These are phyloP conservation scores for Sugiyamaella castrensis DNA, from an alignment of 1,139 yeast species.

Conservation along the genomic window DNA sequence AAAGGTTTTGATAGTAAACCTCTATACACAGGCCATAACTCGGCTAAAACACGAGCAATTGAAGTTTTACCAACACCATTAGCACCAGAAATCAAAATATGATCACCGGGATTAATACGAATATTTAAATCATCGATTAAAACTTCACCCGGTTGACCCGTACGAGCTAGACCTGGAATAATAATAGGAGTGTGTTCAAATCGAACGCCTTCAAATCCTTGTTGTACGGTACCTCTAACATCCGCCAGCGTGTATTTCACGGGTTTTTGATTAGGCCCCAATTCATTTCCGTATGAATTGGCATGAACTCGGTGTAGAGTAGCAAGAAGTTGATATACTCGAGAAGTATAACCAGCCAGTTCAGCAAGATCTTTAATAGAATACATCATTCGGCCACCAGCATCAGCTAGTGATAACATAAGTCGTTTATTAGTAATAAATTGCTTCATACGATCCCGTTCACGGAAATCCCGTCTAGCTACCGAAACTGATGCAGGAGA, in stretches of 20 bases:
- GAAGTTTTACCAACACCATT: constrained; percentile 92
- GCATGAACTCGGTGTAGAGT: constrained; percentile 83
- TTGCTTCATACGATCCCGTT: constrained; percentile 62
- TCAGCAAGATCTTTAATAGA: constrained; percentile 91
- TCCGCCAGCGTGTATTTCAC: constrained; percentile 41
- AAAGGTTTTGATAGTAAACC: constrained; percentile 82
- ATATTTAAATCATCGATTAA: constrained; percentile 62
- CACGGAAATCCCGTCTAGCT: constrained; percentile 30
- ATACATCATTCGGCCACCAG: constrained; percentile 95
- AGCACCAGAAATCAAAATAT: constrained; percentile 75
- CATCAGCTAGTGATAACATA: constrained; percentile 89
- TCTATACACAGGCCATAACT: constrained; percentile 84
- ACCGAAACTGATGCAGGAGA: constrained; percentile 17
- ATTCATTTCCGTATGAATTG: constrained; percentile 31
- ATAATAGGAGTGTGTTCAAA: constrained; percentile 81
- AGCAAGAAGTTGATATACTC: constrained; percentile 72
- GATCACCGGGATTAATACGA: constrained; percentile 63
- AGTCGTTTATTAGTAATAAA: constrained; percentile 87
- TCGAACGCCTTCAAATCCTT: constrained; percentile 73
- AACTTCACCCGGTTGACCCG: constrained; percentile 38
- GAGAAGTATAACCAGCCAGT: constrained; percentile 84
- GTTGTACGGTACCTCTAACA: constrained; percentile 78
- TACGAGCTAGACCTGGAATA: constrained; percentile 52
- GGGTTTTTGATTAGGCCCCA: not conserved
- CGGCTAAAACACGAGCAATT: constrained; percentile 78